Evolutionary conservation across 345 rosid species (phyloP).

Genomic region (Salix purpurea): DNA sequence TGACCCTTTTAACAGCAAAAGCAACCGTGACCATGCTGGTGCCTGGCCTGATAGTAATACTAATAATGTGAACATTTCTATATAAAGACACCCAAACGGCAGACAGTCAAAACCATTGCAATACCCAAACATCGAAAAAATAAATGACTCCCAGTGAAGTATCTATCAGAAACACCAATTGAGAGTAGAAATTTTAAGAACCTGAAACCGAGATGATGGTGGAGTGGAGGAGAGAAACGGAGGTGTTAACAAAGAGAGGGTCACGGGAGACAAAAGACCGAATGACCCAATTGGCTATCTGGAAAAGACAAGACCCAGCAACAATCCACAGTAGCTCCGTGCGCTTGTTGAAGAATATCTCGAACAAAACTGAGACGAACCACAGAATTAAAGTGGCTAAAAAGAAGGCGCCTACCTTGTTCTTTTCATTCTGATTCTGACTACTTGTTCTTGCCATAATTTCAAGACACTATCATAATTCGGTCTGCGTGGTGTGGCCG

Average conservation of each 20-base stretch:
- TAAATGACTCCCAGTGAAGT: neutral
- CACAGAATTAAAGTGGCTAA: constrained; percentile 83
- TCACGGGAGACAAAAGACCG: constrained; percentile 62
- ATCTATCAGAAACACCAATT: neutral
- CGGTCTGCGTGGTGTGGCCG: neutral
- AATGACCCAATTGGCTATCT: constrained; percentile 59
- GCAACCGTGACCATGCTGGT: neutral
- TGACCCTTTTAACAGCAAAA: neutral
- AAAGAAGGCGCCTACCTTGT: constrained; percentile 55
- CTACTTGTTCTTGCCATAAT: constrained; percentile 28
- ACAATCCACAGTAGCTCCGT: constrained; percentile 48
- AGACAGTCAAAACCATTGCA: neutral
- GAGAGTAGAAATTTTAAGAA: constrained; percentile 5
- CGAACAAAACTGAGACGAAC: constrained; percentile 72
- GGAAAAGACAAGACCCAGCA: constrained; percentile 58
- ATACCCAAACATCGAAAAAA: neutral
- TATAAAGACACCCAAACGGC: neutral
- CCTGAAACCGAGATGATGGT: constrained; percentile 75
- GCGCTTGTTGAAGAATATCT: constrained; percentile 58
- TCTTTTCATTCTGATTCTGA: constrained; percentile 20
- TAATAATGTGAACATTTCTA: neutral
- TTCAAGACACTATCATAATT: neutral
- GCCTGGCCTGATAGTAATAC: neutral
- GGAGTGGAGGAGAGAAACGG: constrained; percentile 88
- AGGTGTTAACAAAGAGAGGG: constrained; percentile 80